phyloP scores from a whole-genome alignment of 352 stramenopile genomes.

The Elongisporangium anandrum region DNA sequence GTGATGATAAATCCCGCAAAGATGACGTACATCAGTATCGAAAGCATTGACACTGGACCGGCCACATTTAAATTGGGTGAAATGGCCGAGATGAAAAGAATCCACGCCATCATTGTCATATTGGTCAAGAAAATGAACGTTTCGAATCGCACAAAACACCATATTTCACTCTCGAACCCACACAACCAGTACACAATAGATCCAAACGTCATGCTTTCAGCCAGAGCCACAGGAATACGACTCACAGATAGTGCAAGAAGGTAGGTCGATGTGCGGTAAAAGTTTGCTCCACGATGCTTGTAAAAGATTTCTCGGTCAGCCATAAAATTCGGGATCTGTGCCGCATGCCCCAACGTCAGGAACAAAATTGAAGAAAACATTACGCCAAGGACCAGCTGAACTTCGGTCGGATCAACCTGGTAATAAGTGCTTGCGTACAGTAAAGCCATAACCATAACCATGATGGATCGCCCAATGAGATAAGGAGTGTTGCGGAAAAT shows the following conservation, averaged over 20 bases:
- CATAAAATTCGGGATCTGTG: conserved; percentile 67
- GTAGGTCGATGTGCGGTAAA: conserved; percentile 68
- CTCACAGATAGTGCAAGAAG: conserved; percentile 37
- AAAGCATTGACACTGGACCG: conserved; percentile 21
- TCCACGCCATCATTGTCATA: conserved; percentile 33
- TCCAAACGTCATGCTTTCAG: conserved; percentile 74
- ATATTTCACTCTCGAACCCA: conserved; percentile 31
- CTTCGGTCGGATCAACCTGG: conserved; percentile 13
- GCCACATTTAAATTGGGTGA: conserved; percentile 33
- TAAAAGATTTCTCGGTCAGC: conserved; percentile 66
- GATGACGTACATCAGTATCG: conserved; percentile 26
- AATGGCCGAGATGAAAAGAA: conserved; percentile 33
- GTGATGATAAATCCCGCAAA: conserved; percentile 40
- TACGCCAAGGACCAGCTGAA: conserved; percentile 27
- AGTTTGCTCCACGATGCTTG: conserved; percentile 79
- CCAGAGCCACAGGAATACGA: conserved; percentile 28
- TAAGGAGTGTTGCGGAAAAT: conserved; percentile 17
- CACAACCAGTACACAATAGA: conserved; percentile 81
- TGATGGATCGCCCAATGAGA: conserved; percentile 3
- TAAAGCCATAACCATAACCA: conserved; percentile 14
- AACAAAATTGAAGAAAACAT: conserved; percentile 80
- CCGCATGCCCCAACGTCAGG: conserved; percentile 58
- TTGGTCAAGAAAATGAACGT: conserved; percentile 38
- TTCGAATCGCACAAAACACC: conserved; percentile 35
- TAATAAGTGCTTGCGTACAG: conserved; percentile 17